Evolutionary conservation across 176 grass and related monocot species (phyloP).

Genomic region (Triticum dicoccoides): DNA sequence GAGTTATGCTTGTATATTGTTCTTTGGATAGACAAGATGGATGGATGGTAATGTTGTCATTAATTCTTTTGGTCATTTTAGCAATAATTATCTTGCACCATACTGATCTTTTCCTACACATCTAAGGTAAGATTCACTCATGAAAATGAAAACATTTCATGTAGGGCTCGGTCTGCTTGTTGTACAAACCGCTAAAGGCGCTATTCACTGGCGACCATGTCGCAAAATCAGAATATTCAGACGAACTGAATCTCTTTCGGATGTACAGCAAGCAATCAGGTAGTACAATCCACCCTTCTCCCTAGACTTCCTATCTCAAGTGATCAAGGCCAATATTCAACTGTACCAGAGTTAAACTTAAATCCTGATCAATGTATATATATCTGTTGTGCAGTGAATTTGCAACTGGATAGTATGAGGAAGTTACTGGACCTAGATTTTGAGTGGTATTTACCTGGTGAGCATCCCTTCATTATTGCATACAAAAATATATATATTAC

Average conservation of each 20-base stretch:
- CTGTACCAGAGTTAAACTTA: background rate
- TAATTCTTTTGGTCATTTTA: background rate
- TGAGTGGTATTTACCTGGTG: constrained; percentile 80
- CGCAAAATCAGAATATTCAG: constrained; percentile 59
- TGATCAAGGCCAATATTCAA: background rate
- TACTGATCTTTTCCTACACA: background rate
- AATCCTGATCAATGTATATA: background rate
- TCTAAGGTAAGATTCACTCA: background rate
- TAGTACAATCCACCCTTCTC: constrained; percentile 15
- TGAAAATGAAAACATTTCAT: background rate
- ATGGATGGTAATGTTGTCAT: background rate
- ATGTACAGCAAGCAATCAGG: constrained; percentile 80
- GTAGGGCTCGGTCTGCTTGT: constrained; percentile 87
- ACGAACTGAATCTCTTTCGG: constrained; percentile 41
- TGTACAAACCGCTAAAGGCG: constrained; percentile 53
- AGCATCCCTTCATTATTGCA: background rate
- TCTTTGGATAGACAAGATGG: background rate
- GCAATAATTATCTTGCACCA: background rate
- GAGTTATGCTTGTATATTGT: background rate
- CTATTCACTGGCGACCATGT: constrained; percentile 81
- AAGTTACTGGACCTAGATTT: constrained; percentile 68
- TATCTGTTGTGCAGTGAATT: constrained; percentile 44
- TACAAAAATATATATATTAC: background rate
- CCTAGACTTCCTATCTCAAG: too few species aligned
- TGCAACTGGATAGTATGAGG: constrained; percentile 70